These are phyloP conservation scores for Hygrocybe coccinea DNA, from an alignment of 768 basidiomycete genomes.

Conservation along the genomic window DNA sequence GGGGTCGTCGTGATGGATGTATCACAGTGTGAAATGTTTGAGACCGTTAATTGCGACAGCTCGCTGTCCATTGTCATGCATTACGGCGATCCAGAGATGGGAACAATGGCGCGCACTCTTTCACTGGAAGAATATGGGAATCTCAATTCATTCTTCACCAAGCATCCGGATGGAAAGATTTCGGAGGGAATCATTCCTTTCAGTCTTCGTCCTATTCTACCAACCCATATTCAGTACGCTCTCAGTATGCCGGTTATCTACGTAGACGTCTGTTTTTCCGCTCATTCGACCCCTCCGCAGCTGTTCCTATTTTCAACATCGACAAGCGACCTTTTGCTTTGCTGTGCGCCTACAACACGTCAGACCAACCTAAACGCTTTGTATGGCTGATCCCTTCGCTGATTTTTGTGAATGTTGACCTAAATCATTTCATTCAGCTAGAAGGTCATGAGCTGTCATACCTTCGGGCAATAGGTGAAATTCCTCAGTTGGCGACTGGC, in stretches of 20 bases:
- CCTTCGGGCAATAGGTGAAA: conserved; percentile 76
- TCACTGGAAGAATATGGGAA: conserved; percentile 67
- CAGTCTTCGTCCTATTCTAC: conserved; percentile 80
- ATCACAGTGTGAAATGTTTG: conserved; percentile 82
- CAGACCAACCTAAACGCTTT: conserved; percentile 74
- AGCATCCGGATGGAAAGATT: conserved; percentile 80
- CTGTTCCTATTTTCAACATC: conserved; percentile 89
- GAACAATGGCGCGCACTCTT: conserved; percentile 51
- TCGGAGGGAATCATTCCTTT: conserved; percentile 82
- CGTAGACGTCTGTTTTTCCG: neutral
- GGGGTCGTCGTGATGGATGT: conserved; percentile 91
- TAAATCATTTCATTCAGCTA: conserved; percentile 45
- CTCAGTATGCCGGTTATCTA: conserved; percentile 54
- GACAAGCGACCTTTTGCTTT: conserved; percentile 89
- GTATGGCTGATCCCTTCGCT: conserved; percentile 37
- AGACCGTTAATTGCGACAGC: conserved; percentile 59
- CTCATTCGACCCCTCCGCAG: conserved; percentile 33
- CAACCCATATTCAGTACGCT: conserved; percentile 78
- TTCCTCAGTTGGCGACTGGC: neutral
- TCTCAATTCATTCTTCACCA: conserved; percentile 71
- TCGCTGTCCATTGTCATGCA: conserved; percentile 66
- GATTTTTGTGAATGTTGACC: neutral
- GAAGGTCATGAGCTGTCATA: conserved; percentile 91
- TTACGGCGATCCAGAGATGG: conserved; percentile 54
- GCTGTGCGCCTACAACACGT: conserved; percentile 86